Percentiles rank a stretch among this genome's conserved stretches.
phyloP scores from a whole-genome alignment of 768 basidiomycete genomes.

The Boletus sp. region DNA sequence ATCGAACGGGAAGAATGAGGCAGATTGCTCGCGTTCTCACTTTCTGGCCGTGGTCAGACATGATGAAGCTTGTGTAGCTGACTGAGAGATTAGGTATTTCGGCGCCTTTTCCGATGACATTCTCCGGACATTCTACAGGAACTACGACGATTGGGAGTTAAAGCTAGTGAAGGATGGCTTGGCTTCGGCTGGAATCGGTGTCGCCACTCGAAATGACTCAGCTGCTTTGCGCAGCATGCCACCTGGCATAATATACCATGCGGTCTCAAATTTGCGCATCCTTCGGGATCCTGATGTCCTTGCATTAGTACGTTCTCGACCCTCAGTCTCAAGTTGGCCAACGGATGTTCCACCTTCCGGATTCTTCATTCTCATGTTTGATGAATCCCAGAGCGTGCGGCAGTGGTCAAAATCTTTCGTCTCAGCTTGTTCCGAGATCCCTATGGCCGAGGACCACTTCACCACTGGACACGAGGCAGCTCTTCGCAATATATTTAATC shows the following conservation, averaged over 20 bases:
- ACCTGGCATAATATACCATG: slow-evolving; percentile 57
- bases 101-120: slow-evolving; percentile 56
- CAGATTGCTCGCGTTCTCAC: slow-evolving; percentile 7
- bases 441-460: slow-evolving; percentile 51
- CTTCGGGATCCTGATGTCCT: slow-evolving; percentile 52
- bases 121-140: slow-evolving; percentile 56
- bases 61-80: slow-evolving; percentile 7
- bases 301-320: slow-evolving; percentile 25
- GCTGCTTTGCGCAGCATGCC: slow-evolving; percentile 42
- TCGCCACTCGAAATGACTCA: slow-evolving; percentile 7
- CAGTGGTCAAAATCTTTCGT: slow-evolving; percentile 58
- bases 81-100: slow-evolving; percentile 58
- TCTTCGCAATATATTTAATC: slow-evolving; percentile 39
- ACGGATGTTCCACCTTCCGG: slow-evolving; percentile 57
- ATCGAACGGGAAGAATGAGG: slow-evolving; percentile 5
- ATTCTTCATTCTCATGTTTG: slow-evolving; percentile 56
- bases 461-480: slow-evolving; percentile 45
- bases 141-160: slow-evolving; percentile 68
- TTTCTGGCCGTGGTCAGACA: slow-evolving; percentile 3
- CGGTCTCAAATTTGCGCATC: slow-evolving; percentile 59
- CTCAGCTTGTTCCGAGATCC: slow-evolving; percentile 36
- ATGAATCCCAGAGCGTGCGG: slow-evolving; percentile 48
- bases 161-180: slow-evolving; percentile 50
- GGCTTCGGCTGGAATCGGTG: slow-evolving; percentile 27
- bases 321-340: slow-evolving; percentile 48